A percentile compares a stretch with the other conserved stretches of the same genome.
phyloP scores from a whole-genome alignment of 768 basidiomycete species.

The Mycena rebaudengoi region DNA sequence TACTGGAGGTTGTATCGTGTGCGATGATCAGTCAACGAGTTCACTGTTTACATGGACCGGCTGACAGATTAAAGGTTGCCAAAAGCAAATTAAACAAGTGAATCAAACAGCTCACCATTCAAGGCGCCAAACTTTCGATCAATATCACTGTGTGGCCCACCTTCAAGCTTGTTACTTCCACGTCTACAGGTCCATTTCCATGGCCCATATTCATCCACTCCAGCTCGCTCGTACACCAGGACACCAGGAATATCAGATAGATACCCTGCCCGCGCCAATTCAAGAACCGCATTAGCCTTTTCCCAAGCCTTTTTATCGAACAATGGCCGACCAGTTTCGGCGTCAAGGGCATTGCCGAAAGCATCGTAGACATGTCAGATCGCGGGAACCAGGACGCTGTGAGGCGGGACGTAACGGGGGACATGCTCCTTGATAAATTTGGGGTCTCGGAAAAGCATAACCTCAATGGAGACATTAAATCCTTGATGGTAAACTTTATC shows the following conservation, averaged over 20 bases:
- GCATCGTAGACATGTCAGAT: constrained; percentile 28
- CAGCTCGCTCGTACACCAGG: constrained; percentile 27
- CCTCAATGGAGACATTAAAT: background rate
- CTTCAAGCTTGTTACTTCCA: constrained; percentile 35
- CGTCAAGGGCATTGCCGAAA: constrained; percentile 30
- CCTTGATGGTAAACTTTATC: constrained; percentile 20
- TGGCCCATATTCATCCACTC: constrained; percentile 29
- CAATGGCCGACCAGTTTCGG: constrained; percentile 21
- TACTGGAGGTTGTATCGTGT: constrained; percentile 34
- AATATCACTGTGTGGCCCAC: constrained; percentile 34
- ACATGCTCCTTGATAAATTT: constrained; percentile 21
- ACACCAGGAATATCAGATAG: constrained; percentile 22
- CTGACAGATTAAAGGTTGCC: no score
- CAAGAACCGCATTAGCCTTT: constrained; percentile 30
- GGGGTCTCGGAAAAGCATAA: constrained; percentile 2
- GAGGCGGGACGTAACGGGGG: constrained; percentile 29
- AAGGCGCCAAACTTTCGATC: constrained; percentile 19
- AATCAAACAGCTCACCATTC: background rate
- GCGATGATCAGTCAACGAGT: constrained; percentile 34
- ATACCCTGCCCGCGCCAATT: constrained; percentile 30
- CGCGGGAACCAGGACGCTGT: constrained; percentile 28
- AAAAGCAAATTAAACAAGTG: no score
- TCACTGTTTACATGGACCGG: constrained; percentile 31
- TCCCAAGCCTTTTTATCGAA: constrained; percentile 20
- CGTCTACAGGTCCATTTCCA: constrained; percentile 28